These are phyloP conservation scores for Colletotrichum caudatum DNA, from an alignment of 2,329 filamentous ascomycete genomes.

Conservation along the genomic window DNA sequence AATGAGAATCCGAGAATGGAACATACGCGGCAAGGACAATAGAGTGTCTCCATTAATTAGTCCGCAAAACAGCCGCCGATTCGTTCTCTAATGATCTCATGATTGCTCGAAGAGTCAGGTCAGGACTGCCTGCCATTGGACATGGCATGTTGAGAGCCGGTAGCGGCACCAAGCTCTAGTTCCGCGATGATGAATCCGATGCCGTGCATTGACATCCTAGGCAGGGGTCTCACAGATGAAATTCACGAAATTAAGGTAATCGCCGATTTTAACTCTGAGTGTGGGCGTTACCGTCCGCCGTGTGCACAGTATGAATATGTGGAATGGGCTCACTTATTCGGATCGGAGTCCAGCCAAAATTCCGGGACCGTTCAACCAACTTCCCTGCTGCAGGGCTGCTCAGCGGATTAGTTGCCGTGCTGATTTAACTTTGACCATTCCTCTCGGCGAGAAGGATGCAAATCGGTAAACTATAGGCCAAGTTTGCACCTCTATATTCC, in stretches of 20 bases:
- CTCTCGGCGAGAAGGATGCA: background rate
- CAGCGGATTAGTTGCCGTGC: background rate
- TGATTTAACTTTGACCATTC: background rate
- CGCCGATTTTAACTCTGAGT: conserved; percentile 18
- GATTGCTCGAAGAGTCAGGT: conserved; percentile 4
- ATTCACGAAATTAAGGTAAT: background rate
- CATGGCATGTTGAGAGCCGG: conserved; percentile 28
- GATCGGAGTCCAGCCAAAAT: background rate
- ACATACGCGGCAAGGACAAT: background rate
- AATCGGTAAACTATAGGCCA: conserved; percentile 12
- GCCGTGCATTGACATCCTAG: conserved; percentile 7
- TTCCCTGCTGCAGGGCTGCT: conserved; percentile 3
- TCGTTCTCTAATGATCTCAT: conserved; percentile 24
- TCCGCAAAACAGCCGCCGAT: background rate
- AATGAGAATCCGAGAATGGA: background rate
- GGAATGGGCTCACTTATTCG: background rate
- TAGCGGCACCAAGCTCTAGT: conserved; percentile 16
- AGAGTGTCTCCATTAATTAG: background rate
- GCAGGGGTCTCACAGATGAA: background rate
- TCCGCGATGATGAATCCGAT: conserved; percentile 18
- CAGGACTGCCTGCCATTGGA: background rate
- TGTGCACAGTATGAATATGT: background rate
- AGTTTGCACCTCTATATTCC: background rate
- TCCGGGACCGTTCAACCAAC: background rate
- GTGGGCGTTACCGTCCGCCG: background rate